phyloP scores from a whole-genome alignment of 805 yeast genomes.

The Hanseniaspora nectarophila region DNA sequence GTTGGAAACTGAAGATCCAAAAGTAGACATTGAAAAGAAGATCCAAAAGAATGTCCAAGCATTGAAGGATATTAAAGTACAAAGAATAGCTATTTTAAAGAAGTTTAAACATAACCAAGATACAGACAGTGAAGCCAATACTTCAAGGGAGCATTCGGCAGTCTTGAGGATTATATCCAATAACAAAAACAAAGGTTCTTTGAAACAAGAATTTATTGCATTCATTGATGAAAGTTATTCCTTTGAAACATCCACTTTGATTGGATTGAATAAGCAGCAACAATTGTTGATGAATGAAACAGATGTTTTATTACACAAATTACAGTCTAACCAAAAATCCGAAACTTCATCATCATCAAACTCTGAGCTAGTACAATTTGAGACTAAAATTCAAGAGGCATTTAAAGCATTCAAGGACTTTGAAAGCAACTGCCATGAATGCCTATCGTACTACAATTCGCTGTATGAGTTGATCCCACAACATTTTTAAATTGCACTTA shows the following conservation, averaged over 20 bases:
- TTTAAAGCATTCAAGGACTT: not conserved
- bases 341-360: not conserved
- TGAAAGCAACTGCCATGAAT: constrained; percentile 13
- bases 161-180: not conserved
- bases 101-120: constrained; percentile 1
- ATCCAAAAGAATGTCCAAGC: not conserved
- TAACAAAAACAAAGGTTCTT: not conserved
- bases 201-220: constrained; percentile 6
- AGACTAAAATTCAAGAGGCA: not conserved
- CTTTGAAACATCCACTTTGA: constrained; percentile 3
- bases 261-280: constrained; percentile 2
- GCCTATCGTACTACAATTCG: constrained; percentile 8
- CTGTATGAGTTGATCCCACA: constrained; percentile 12
- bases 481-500: constrained; percentile 11
- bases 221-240: constrained; percentile 1
- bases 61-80: constrained; percentile 3
- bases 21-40: constrained; percentile 18
- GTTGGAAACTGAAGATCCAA: constrained; percentile 55
- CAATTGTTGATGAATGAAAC: not conserved
- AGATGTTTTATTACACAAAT: not conserved
- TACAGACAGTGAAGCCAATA: constrained; percentile 53
- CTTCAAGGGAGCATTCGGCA: constrained; percentile 23
- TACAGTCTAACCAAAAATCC: not conserved
- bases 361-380: not conserved
- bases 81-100: constrained; percentile 6